Evolutionary conservation across 805 yeast species (phyloP).

Genomic region (Metschnikowia borealis): DNA sequence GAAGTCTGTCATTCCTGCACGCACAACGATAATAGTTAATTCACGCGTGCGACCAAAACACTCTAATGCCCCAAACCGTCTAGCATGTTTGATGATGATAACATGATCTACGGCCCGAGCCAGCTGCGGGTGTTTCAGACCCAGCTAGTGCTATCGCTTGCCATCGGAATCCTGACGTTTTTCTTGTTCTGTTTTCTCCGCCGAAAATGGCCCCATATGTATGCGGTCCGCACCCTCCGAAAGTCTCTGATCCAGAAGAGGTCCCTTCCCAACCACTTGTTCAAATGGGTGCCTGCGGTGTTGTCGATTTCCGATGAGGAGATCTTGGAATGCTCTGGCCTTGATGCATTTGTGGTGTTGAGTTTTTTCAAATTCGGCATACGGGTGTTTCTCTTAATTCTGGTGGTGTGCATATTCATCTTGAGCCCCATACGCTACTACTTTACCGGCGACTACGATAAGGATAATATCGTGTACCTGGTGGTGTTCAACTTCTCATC

Average conservation of each 20-base stretch:
- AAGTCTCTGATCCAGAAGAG: constrained; percentile 31
- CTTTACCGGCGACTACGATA: constrained; percentile 42
- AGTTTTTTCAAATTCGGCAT: constrained; percentile 36
- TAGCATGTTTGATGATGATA: constrained; percentile 12
- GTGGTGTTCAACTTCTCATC: constrained; percentile 6
- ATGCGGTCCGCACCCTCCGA: constrained; percentile 52
- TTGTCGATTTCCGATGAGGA: constrained; percentile 25
- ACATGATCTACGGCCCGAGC: constrained; percentile 38
- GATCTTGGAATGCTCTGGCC: constrained; percentile 22
- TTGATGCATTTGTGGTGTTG: constrained; percentile 34
- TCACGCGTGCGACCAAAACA: background rate
- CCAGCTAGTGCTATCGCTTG: constrained; percentile 47
- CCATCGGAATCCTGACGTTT: constrained; percentile 45
- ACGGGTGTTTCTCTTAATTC: constrained; percentile 18
- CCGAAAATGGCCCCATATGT: constrained; percentile 53
- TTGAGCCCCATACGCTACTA: constrained; percentile 37
- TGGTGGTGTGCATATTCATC: constrained; percentile 25
- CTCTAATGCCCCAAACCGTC: background rate
- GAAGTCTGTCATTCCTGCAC: background rate
- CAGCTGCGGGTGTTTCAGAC: constrained; percentile 56
- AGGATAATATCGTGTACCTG: constrained; percentile 28
- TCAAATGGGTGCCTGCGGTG: constrained; percentile 25
- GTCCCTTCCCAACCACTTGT: constrained; percentile 37
- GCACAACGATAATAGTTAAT: background rate
- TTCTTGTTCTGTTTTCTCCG: constrained; percentile 48